Conservation (phyloP, 345 rosid genomes). For the Limnanthes douglasii region DNA sequence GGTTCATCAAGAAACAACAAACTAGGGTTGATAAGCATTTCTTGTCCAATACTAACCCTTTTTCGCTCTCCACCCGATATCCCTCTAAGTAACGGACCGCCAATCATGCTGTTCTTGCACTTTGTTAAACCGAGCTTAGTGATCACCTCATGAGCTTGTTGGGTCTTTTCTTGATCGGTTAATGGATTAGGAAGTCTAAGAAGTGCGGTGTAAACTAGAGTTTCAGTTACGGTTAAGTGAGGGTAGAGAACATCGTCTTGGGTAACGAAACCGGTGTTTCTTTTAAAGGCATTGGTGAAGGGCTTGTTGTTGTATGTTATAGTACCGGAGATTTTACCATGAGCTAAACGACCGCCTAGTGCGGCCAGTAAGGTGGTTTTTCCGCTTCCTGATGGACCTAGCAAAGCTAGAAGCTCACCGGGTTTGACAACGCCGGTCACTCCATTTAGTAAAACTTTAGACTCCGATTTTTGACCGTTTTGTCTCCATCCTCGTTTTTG, state of each 20-base stretch:
- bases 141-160: constrained; percentile 55
- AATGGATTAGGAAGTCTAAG: constrained; percentile 56
- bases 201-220: constrained; percentile 64
- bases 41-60: constrained; percentile 86
- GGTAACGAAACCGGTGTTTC: constrained; percentile 42
- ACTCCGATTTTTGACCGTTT: constrained; percentile 15
- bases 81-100: constrained; percentile 68
- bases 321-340: constrained; percentile 17
- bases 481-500: constrained; percentile 9
- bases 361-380: constrained; percentile 41
- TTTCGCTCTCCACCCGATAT: constrained; percentile 87
- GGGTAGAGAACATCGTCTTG: constrained; percentile 48
- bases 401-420: constrained; percentile 42
- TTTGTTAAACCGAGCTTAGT: constrained; percentile 49
- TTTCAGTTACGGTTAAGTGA: constrained; percentile 48
- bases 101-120: constrained; percentile 60
- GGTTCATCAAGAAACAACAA: constrained; percentile 84
- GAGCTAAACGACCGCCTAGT: constrained; percentile 29
- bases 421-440: constrained; percentile 31
- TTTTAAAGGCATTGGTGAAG: constrained; percentile 22
- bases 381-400: constrained; percentile 48
- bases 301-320: constrained; percentile 31
- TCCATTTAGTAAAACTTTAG: constrained; percentile 30
- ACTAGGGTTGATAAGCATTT: constrained; percentile 86
- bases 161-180: constrained; percentile 35